phyloP scores from a whole-genome alignment of 75 land plant species.

The Cunninghamia lanceolata region DNA sequence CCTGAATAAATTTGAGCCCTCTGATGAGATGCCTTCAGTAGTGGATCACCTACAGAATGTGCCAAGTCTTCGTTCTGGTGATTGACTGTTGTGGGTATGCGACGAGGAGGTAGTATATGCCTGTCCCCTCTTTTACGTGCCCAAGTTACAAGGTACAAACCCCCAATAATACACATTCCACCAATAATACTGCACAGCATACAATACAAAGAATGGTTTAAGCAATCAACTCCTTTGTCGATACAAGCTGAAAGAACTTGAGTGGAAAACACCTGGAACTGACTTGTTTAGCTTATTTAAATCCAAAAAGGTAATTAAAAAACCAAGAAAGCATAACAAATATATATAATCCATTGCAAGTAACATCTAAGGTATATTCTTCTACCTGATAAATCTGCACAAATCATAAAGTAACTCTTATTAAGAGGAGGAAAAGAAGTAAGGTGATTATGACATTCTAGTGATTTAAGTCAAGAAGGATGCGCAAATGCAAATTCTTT shows the following conservation, averaged over 20 bases:
- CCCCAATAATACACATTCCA: constrained; percentile 35
- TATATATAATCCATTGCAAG: background rate
- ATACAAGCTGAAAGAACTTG: background rate
- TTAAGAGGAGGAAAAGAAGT: background rate
- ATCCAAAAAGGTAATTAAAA: background rate
- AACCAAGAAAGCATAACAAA: background rate
- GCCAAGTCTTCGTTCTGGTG: background rate
- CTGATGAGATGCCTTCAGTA: constrained; percentile 10
- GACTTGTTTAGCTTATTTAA: background rate
- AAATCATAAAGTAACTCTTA: background rate
- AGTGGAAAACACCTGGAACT: background rate
- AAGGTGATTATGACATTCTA: background rate
- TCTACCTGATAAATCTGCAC: background rate
- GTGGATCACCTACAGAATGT: constrained; percentile 6
- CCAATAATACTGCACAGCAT: constrained; percentile 37
- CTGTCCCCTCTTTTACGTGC: constrained; percentile 33
- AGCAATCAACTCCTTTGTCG: background rate
- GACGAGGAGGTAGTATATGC: background rate
- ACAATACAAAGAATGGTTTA: constrained; percentile 6
- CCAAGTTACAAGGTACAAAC: constrained; percentile 52
- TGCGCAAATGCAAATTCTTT: background rate
- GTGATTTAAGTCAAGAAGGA: background rate
- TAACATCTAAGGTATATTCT: background rate
- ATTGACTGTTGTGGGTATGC: background rate
- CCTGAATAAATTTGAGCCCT: constrained; percentile 1